phyloP scores from a whole-genome alignment of 495 filamentous ascomycete genomes.

The Saxophila tyrrhenica region DNA sequence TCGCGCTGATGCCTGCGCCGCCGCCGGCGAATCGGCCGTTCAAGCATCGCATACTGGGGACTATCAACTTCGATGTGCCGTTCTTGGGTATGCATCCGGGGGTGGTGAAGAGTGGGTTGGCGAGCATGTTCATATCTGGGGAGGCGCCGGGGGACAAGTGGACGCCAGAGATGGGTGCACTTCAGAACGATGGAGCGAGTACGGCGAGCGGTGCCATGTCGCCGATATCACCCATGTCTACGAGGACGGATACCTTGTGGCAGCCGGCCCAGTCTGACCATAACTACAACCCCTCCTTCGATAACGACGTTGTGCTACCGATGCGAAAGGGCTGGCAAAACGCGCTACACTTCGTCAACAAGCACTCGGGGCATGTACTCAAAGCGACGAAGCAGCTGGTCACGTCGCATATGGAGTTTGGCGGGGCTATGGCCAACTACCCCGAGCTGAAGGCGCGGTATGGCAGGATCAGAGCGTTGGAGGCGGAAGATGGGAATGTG shows the following conservation, averaged over 20 bases:
- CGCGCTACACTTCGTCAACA: constrained; percentile 65
- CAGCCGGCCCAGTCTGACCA: constrained; percentile 38
- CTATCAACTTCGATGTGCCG: constrained; percentile 76
- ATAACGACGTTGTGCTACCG: constrained; percentile 56
- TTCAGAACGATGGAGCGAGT: neutral
- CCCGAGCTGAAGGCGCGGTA: constrained; percentile 59
- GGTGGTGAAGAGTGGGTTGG: constrained; percentile 66
- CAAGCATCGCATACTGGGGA: constrained; percentile 71
- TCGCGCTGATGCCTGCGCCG: constrained; percentile 48
- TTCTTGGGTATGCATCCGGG: constrained; percentile 85
- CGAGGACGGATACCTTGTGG: constrained; percentile 11
- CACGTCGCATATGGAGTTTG: constrained; percentile 72
- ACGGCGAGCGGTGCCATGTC: neutral
- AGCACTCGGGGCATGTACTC: constrained; percentile 58
- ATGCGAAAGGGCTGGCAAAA: constrained; percentile 55
- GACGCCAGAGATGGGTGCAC: neutral
- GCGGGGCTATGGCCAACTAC: constrained; percentile 67
- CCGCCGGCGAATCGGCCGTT: constrained; percentile 31
- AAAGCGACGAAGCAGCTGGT: constrained; percentile 61
- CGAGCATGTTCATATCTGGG: constrained; percentile 58
- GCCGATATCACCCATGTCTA: neutral
- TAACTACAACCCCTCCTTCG: constrained; percentile 60
- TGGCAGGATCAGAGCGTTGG: constrained; percentile 51
- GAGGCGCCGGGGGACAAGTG: constrained; percentile 10
- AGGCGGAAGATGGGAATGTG: constrained; percentile 46